Conservation (phyloP, 768 basidiomycete genomes). For the Tephrocybe sp. region DNA sequence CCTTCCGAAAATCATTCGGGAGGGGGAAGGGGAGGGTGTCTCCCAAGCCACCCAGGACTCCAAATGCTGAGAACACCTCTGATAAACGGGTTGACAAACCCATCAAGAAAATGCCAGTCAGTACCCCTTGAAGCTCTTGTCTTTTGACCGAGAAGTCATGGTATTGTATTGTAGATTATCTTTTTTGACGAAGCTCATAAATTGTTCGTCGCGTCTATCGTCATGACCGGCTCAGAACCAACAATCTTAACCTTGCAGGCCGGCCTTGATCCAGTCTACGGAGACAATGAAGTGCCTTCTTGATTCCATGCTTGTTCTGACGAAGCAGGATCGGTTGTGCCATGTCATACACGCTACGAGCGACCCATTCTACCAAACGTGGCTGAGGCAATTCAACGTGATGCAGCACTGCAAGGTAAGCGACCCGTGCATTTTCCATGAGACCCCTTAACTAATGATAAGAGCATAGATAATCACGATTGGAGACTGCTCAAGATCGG, state of each 20-base stretch:
- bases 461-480: constrained; percentile 77
- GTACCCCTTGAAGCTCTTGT: constrained; percentile 1
- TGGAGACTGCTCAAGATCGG: constrained; percentile 74
- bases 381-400: constrained; percentile 77
- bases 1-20: constrained; percentile 25
- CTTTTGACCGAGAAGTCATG: too few species aligned
- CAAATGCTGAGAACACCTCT: constrained; percentile 26
- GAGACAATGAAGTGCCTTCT: constrained; percentile 84
- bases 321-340: constrained; percentile 84
- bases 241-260: constrained; percentile 40
- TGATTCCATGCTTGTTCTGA: constrained; percentile 83
- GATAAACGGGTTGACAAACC: constrained; percentile 36
- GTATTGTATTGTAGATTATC: too few species aligned
- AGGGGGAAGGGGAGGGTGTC: constrained; percentile 29
- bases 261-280: constrained; percentile 70
- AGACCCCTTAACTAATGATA: too few species aligned
- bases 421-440: too few species aligned
- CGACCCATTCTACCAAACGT: constrained; percentile 84
- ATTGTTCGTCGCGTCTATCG: constrained; percentile 43
- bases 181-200: constrained; percentile 89
- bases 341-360: constrained; percentile 83
- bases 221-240: neutral
- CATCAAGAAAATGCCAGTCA: constrained; percentile 49
- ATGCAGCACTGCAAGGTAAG: constrained; percentile 85
- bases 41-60: constrained; percentile 13